Evolutionary conservation across 805 yeast species (phyloP).

Genomic region (Starmerella vaccinii): DNA sequence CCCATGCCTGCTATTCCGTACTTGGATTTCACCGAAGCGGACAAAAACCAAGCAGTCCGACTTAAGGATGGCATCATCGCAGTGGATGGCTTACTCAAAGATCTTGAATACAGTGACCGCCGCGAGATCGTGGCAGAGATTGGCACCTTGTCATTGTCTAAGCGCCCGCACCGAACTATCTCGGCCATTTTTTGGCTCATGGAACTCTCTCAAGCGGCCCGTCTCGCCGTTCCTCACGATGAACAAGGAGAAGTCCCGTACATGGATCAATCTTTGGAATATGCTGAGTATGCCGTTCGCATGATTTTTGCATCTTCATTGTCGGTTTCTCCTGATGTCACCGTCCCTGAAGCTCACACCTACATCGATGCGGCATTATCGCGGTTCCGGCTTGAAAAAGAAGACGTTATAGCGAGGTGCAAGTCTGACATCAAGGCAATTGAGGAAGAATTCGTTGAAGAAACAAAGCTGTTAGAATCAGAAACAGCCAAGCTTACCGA

Average conservation of each 20-base stretch:
- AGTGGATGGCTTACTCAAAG: neutral
- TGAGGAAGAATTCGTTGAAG: neutral
- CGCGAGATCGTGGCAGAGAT: neutral
- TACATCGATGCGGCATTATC: neutral
- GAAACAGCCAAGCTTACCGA: neutral
- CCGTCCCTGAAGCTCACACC: neutral
- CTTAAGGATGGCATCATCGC: neutral
- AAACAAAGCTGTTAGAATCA: neutral
- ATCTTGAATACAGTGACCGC: neutral
- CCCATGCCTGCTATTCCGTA: slow-evolving; percentile 5
- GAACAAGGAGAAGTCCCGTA: neutral
- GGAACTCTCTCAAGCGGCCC: neutral
- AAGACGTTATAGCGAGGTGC: neutral
- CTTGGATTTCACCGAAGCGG: neutral
- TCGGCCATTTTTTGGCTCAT: neutral
- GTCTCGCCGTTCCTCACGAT: neutral
- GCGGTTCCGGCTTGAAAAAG: neutral
- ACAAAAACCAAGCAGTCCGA: neutral
- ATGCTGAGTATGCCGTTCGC: slow-evolving; percentile 3
- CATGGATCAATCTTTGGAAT: neutral
- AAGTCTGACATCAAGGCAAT: neutral
- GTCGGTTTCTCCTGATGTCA: neutral
- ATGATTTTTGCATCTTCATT: neutral
- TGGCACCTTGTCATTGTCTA: neutral
- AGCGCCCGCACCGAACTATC: slow-evolving; percentile 1